Base-by-base conservation (phyloP, 305 asterid species). In the Solanum aculeatissimum region DNA sequence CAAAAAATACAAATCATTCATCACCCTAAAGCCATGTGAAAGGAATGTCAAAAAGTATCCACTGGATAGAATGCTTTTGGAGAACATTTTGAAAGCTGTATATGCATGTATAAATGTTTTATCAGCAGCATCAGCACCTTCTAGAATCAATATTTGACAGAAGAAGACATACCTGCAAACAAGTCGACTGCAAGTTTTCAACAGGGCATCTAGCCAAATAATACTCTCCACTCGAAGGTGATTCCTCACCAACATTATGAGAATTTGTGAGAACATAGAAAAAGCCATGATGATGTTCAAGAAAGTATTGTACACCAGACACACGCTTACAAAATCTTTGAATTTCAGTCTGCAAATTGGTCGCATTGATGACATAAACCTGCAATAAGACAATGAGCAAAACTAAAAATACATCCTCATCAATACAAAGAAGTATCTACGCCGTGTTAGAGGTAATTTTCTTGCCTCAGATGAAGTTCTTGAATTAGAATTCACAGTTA, bases 401-500 rank as follows among this genome's bases (percentile, higher is more conserved):
- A 81, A 85, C 86, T 80, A 84, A 25, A 49, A 72, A 35, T 58
- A 58, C 65, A 81, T 53, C 14, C 2, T 47, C 32, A 77, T 38
- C 42, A 74, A 82, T 81, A 83, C 58, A 82, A 86, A 84, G 83
- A 81, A 85, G 84, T 81, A 80, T 57, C 40, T 47, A 43, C 27
- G 80, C 88, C 83, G 45, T 85, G 92, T 88, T 85, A 87, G 68
- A 88, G 87, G 85, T 87, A 90, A 88, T 87, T 88, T 90, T 96
- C 92, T 94, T 93, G 49, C 99, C 99, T 97, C 99, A 84, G 99
- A 97, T 91, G 99, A 95, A 88, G 97, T 92, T 92, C 98, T 92
- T 81, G 99, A 97, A 90, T 92, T 97, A 82, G 99, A 97, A 89
- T 95, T 95, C 94, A 97, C 96, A 85, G 98, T 97, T 65, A 97